phyloP scores from a whole-genome alignment of 225 moss, liverwort and hornwort genomes.

The Pleurozium schreberi region DNA sequence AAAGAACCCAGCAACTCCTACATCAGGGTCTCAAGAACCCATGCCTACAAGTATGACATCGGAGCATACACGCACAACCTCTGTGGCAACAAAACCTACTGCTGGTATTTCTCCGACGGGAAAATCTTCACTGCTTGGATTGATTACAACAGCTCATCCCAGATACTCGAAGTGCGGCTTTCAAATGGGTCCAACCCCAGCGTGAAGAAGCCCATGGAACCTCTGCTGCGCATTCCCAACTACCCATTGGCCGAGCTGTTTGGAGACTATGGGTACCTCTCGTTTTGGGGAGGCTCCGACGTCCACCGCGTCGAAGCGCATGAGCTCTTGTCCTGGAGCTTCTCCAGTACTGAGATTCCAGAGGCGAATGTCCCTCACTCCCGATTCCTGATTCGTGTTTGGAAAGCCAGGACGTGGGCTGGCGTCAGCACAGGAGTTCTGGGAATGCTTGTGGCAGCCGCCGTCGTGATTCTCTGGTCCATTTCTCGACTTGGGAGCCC shows the following conservation, averaged over 20 bases:
- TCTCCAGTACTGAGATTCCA: neutral
- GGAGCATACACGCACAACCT: neutral
- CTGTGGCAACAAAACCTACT: neutral
- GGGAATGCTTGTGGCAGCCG: neutral
- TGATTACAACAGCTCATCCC: neutral
- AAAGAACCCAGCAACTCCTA: neutral
- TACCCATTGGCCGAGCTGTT: neutral
- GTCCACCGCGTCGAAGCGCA: neutral
- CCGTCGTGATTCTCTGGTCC: neutral
- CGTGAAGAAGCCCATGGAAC: neutral
- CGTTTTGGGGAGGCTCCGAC: neutral
- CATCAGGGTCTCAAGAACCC: neutral
- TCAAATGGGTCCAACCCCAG: neutral
- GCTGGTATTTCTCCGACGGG: neutral
- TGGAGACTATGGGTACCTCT: neutral
- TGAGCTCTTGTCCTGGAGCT: neutral
- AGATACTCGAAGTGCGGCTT: neutral
- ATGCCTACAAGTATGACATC: neutral
- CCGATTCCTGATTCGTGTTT: fast-evolving
- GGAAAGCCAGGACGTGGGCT: neutral
- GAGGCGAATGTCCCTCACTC: fast-evolving
- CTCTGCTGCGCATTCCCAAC: neutral
- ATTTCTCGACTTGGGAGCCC: neutral
- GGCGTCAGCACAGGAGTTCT: neutral
- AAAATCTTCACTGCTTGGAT: neutral